phyloP scores from a whole-genome alignment of 2,329 filamentous ascomycete species.

The Alternaria sp. region DNA sequence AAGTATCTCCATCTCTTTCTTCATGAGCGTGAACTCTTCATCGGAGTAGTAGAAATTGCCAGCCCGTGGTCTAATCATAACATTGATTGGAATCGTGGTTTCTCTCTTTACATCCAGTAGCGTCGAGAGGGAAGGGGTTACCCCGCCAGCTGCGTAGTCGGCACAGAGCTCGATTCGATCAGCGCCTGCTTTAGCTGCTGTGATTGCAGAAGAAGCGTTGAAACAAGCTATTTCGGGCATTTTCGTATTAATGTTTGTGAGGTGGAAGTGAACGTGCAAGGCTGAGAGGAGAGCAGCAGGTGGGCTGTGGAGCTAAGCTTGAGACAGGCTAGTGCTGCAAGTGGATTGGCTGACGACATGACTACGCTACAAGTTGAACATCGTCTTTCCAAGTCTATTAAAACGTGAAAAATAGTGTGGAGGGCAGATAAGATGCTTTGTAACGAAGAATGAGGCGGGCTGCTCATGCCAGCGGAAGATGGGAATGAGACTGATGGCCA shows the following conservation, averaged over 20 bases:
- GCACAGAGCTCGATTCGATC: constrained; percentile 63
- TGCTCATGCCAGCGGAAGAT: neutral
- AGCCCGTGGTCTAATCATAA: constrained; percentile 63
- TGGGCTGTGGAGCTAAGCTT: constrained; percentile 1
- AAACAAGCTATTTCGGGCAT: constrained; percentile 63
- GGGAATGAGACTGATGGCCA: neutral
- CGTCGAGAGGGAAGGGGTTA: constrained; percentile 50
- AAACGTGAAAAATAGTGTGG: neutral
- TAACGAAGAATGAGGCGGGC: neutral
- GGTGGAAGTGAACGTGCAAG: neutral
- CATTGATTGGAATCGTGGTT: constrained; percentile 55
- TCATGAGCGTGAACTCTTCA: constrained; percentile 57
- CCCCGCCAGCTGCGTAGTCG: constrained; percentile 53
- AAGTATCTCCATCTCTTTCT: constrained; percentile 49
- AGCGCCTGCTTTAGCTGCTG: constrained; percentile 56
- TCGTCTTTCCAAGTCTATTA: neutral
- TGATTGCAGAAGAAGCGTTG: constrained; percentile 54
- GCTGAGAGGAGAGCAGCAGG: neutral
- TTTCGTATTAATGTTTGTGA: neutral
- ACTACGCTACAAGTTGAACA: neutral
- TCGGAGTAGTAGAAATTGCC: constrained; percentile 57
- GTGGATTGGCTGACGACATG: constrained; percentile 8
- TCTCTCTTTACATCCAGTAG: constrained; percentile 37
- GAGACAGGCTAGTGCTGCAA: neutral
- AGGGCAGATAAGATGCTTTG: no score